These are phyloP conservation scores for Nitzschia inconspicua DNA, from an alignment of 108 stramenopile species.

Conservation along the genomic window DNA sequence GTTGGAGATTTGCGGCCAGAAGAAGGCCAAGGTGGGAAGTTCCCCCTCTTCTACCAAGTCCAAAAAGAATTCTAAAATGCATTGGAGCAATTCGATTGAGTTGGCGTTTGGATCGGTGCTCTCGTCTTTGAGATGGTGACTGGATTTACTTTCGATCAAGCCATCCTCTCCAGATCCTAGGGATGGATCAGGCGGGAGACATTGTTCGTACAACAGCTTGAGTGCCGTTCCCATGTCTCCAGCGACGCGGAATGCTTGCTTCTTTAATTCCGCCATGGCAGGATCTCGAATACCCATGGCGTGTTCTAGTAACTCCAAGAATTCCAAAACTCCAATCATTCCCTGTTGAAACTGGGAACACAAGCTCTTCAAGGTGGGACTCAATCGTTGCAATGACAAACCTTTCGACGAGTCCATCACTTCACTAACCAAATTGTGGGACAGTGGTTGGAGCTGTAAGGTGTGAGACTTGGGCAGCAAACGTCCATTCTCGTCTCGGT, in stretches of 20 bases:
- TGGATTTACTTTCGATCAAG: neutral
- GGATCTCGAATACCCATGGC: conserved; percentile 42
- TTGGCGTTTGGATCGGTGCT: conserved; percentile 1
- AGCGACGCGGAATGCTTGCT: conserved; percentile 84
- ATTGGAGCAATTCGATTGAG: conserved; percentile 58
- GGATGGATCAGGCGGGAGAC: conserved; percentile 32
- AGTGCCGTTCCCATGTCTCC: conserved; percentile 86
- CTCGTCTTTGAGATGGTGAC: neutral
- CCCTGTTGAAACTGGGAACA: conserved; percentile 42
- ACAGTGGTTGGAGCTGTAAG: conserved; percentile 5
- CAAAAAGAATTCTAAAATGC: conserved; percentile 82
- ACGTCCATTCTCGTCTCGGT: neutral
- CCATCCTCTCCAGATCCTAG: too few relatives aligned
- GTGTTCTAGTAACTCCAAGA: conserved; percentile 65
- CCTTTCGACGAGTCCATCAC: conserved; percentile 34
- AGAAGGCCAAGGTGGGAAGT: conserved; percentile 73
- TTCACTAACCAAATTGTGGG: conserved; percentile 12
- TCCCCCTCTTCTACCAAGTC: conserved; percentile 79
- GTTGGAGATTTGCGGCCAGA: conserved; percentile 80
- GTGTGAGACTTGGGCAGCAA: neutral
- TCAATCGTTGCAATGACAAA: conserved; percentile 11
- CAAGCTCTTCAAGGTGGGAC: conserved; percentile 43
- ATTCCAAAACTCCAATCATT: conserved; percentile 51
- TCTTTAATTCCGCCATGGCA: conserved; percentile 59
- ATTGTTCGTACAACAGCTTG: conserved; percentile 72